phyloP scores from a whole-genome alignment of 306 rosid species.

The Astragalus glycyphyllos region DNA sequence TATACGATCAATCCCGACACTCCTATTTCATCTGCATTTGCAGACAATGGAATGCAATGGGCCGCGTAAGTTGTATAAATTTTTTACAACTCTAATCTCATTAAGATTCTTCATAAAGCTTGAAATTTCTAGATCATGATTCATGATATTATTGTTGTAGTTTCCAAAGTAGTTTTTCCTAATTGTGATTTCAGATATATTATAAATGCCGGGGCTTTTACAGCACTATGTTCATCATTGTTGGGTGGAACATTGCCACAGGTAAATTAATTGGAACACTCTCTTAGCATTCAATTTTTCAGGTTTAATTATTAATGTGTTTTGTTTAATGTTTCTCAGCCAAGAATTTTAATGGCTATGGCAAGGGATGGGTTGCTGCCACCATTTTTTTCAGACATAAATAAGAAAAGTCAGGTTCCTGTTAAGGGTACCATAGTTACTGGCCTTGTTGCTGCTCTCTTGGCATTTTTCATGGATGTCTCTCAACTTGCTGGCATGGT shows the following conservation, averaged over 20 bases:
- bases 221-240: constrained; percentile 85
- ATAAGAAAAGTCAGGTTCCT: constrained; percentile 48
- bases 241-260: constrained; percentile 89
- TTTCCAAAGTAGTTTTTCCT: constrained; percentile 1
- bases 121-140: too few species aligned
- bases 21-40: constrained; percentile 88
- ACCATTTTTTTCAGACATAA: constrained; percentile 52
- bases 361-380: constrained; percentile 61
- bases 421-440: constrained; percentile 63
- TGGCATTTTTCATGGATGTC: constrained; percentile 90
- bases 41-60: constrained; percentile 91
- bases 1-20: constrained; percentile 84
- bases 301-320: neutral
- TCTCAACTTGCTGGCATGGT: constrained; percentile 91
- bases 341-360: constrained; percentile 62
- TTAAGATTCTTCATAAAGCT: neutral
- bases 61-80: constrained; percentile 75
- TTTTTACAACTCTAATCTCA: neutral
- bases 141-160: too few species aligned
- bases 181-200: constrained; percentile 67
- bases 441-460: constrained; percentile 71
- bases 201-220: constrained; percentile 79
- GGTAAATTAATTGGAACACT: constrained; percentile 51
- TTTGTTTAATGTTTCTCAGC: constrained; percentile 44
- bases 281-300: neutral